These are phyloP conservation scores for Plectosphaerella plurivora DNA, from an alignment of 2,329 filamentous ascomycete genomes.

Conservation along the genomic window DNA sequence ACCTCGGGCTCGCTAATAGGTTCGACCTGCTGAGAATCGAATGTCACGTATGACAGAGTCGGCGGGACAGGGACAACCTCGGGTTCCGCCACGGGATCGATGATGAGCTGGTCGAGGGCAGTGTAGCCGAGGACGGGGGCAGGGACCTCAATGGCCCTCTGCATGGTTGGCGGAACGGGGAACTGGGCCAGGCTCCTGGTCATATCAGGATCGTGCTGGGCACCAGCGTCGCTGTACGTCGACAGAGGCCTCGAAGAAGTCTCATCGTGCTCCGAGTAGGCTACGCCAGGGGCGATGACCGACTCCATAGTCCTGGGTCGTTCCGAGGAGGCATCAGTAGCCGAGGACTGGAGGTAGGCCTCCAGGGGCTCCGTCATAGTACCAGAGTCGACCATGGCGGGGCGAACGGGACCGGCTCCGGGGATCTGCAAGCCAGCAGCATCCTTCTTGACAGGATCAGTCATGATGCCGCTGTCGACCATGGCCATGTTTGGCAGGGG, in stretches of 20 bases:
- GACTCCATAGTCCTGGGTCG: conserved; percentile 39
- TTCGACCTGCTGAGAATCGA: conserved; percentile 40
- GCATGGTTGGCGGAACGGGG: conserved; percentile 46
- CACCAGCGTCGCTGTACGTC: conserved; percentile 49
- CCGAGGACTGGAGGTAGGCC: background rate
- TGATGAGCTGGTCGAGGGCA: conserved; percentile 17
- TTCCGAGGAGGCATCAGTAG: background rate
- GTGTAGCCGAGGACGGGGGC: conserved; percentile 11
- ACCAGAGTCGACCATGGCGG: conserved; percentile 35
- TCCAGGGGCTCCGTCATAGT: conserved; percentile 38
- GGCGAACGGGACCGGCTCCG: conserved; percentile 3
- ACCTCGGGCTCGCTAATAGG: conserved; percentile 30
- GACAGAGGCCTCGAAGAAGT: conserved; percentile 38
- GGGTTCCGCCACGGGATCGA: conserved; percentile 18
- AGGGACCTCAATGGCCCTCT: conserved; percentile 17
- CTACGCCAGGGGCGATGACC: conserved; percentile 17
- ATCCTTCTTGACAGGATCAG: conserved; percentile 46
- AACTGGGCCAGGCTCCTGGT: conserved; percentile 49
- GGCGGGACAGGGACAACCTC: conserved; percentile 19
- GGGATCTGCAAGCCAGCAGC: conserved; percentile 4
- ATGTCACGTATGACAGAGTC: conserved; percentile 36
- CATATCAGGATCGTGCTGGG: conserved; percentile 46
- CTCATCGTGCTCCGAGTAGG: conserved; percentile 17
- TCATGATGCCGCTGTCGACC: conserved; percentile 59
- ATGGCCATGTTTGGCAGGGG: conserved; percentile 47